These are phyloP conservation scores for Aureobasidium sp. DNA, from an alignment of 2,329 filamentous ascomycete species.

Conservation along the genomic window DNA sequence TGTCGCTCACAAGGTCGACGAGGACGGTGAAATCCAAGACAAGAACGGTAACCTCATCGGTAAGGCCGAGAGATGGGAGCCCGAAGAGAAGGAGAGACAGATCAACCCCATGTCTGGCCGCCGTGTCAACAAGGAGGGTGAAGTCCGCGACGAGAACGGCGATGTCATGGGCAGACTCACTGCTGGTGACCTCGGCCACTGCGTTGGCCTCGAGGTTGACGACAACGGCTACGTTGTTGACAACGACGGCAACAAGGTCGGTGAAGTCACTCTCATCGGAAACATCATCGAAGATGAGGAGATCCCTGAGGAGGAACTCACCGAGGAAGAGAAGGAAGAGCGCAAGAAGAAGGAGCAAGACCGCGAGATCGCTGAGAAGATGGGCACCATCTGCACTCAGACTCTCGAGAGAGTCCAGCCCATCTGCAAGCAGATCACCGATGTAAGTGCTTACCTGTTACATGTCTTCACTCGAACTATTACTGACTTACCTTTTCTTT, in stretches of 20 bases:
- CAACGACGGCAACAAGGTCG: slow-evolving; percentile 54
- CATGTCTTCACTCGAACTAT: not conserved
- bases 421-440: slow-evolving; percentile 77
- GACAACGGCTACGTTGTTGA: slow-evolving; percentile 45
- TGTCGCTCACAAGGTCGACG: slow-evolving; percentile 41
- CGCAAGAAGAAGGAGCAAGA: slow-evolving; percentile 54
- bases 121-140: slow-evolving; percentile 46
- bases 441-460: slow-evolving; percentile 42
- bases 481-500: slow-evolving; percentile 21
- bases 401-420: slow-evolving; percentile 78
- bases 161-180: slow-evolving; percentile 43
- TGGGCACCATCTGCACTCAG: slow-evolving; percentile 63
- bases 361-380: slow-evolving; percentile 67
- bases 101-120: slow-evolving; percentile 53
- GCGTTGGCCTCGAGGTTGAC: slow-evolving; percentile 43
- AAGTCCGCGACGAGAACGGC: slow-evolving; percentile 44
- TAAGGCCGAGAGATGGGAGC: slow-evolving; percentile 45
- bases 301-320: slow-evolving; percentile 50
- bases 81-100: slow-evolving; percentile 44
- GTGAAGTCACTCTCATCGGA: slow-evolving; percentile 53
- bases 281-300: slow-evolving; percentile 50
- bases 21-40: slow-evolving; percentile 44
- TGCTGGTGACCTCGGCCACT: slow-evolving; percentile 43
- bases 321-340: slow-evolving; percentile 44
- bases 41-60: slow-evolving; percentile 47